Evolutionary conservation across 139 green algal species (phyloP).

Genomic region (Protoeuglena noctilucae): DNA sequence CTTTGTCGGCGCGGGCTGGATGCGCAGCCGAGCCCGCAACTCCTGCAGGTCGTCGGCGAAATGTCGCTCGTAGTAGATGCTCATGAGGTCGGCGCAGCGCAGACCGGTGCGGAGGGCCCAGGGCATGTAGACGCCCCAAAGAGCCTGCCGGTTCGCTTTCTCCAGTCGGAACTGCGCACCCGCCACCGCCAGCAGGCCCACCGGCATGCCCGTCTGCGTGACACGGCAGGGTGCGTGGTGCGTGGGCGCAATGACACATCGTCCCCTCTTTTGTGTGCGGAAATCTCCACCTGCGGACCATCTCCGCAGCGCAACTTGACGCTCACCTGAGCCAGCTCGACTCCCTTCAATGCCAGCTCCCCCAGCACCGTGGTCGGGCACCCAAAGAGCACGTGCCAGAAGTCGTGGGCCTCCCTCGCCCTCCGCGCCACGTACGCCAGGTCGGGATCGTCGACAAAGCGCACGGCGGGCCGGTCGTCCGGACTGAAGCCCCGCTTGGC

Average conservation of each 20-base stretch:
- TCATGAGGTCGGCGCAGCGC: conserved; percentile 61
- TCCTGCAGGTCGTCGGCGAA: conserved; percentile 49
- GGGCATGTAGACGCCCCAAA: conserved; percentile 49
- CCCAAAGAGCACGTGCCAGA: conserved; percentile 91
- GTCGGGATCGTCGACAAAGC: conserved; percentile 84
- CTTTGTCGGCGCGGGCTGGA: conserved; percentile 48
- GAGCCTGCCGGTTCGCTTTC: conserved; percentile 26
- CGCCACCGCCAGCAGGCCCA: conserved; percentile 66
- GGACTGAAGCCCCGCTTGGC: conserved; percentile 51
- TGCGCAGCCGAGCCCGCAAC: conserved; percentile 38
- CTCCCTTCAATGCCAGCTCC: conserved; percentile 81
- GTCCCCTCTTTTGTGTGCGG: not conserved
- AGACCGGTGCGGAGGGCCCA: conserved; percentile 71
- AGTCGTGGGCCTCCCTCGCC: conserved; percentile 77
- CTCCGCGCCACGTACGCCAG: conserved; percentile 71
- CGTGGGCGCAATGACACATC: not conserved
- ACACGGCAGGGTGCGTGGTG: not conserved
- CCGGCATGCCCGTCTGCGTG: conserved; percentile 82
- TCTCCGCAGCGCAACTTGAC: not conserved
- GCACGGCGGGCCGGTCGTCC: conserved; percentile 64
- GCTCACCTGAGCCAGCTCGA: conserved; percentile 79
- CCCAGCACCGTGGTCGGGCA: conserved; percentile 83
- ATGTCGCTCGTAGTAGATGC: conserved; percentile 75
- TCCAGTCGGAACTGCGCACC: conserved; percentile 50
- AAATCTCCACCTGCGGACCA: not conserved